These are phyloP conservation scores for Podospora anserina DNA, from an alignment of 495 filamentous ascomycete species.

Conservation along the genomic window DNA sequence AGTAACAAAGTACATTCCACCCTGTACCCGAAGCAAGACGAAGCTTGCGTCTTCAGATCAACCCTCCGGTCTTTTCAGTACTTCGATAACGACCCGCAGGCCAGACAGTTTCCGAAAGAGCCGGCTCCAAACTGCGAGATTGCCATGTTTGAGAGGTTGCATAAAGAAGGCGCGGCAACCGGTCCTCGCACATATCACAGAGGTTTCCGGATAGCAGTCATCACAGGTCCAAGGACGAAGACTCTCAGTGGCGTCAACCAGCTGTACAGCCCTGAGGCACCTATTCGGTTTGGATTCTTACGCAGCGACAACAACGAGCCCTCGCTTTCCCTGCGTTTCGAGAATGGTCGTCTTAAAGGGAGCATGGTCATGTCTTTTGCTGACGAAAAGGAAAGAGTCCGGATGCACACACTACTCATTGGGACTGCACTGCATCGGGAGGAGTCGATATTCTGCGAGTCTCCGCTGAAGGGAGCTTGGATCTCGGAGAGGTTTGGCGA, in stretches of 20 bases:
- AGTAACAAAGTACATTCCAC: constrained; percentile 66
- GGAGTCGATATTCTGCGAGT: constrained; percentile 61
- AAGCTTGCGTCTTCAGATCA: constrained; percentile 61
- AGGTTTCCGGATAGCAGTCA: constrained; percentile 70
- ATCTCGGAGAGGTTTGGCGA: constrained; percentile 58
- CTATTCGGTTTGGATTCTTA: constrained; percentile 69
- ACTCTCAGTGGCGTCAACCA: constrained; percentile 70
- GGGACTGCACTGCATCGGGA: constrained; percentile 59
- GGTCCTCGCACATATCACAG: constrained; percentile 65
- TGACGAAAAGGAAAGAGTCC: constrained; percentile 61
- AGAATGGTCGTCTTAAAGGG: constrained; percentile 59
- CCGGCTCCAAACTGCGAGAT: constrained; percentile 65
- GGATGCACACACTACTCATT: constrained; percentile 64
- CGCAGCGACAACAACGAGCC: constrained; percentile 64
- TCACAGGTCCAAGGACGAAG: constrained; percentile 72
- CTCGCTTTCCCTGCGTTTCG: constrained; percentile 65
- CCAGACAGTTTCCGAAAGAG: constrained; percentile 68
- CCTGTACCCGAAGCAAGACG: constrained; percentile 61
- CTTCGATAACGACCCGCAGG: constrained; percentile 62
- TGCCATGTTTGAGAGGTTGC: constrained; percentile 65
- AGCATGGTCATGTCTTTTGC: constrained; percentile 73
- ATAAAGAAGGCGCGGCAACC: constrained; percentile 60
- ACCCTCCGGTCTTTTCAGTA: constrained; percentile 69
- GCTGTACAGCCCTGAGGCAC: constrained; percentile 54
- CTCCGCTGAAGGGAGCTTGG: constrained; percentile 57